phyloP scores from a whole-genome alignment of 352 stramenopile genomes.

The Pythium utonaiense region DNA sequence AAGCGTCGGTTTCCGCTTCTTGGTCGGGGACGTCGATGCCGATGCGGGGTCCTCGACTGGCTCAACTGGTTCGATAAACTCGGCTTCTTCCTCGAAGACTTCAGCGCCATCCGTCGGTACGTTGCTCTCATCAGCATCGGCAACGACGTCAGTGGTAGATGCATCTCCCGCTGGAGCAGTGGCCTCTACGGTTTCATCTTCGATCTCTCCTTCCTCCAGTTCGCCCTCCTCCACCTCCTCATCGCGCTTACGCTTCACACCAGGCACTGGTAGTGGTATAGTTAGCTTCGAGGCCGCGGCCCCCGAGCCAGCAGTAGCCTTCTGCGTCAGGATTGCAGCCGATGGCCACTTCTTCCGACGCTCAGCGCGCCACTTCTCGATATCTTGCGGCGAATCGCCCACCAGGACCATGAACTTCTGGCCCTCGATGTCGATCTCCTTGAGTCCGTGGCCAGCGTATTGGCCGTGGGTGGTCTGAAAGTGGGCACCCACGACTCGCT shows the following conservation, averaged over 20 bases:
- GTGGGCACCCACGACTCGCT: constrained; percentile 71
- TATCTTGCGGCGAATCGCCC: constrained; percentile 77
- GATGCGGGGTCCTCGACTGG: background rate
- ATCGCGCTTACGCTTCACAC: constrained; percentile 52
- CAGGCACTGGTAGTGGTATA: background rate
- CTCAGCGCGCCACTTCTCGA: constrained; percentile 74
- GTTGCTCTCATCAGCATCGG: too few relatives aligned
- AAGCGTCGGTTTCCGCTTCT: constrained; percentile 44
- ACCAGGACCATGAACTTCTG: constrained; percentile 86
- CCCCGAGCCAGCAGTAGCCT: constrained; percentile 14
- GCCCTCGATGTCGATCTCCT: constrained; percentile 83
- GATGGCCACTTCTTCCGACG: constrained; percentile 67
- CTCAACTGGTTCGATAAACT: constrained; percentile 12
- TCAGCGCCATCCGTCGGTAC: too few relatives aligned
- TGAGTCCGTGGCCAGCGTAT: constrained; percentile 62
- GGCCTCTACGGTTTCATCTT: constrained; percentile 16
- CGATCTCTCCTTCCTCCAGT: constrained; percentile 23
- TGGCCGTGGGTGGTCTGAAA: constrained; percentile 68
- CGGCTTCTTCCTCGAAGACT: constrained; percentile 16
- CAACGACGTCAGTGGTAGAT: too few relatives aligned
- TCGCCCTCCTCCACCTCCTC: constrained; percentile 16
- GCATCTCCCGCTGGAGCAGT: too few relatives aligned
- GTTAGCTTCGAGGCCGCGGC: background rate
- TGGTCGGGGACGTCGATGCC: constrained; percentile 24
- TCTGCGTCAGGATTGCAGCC: constrained; percentile 10